phyloP scores from a whole-genome alignment of 2,329 filamentous ascomycete genomes.

The Colletotrichum musicola region DNA sequence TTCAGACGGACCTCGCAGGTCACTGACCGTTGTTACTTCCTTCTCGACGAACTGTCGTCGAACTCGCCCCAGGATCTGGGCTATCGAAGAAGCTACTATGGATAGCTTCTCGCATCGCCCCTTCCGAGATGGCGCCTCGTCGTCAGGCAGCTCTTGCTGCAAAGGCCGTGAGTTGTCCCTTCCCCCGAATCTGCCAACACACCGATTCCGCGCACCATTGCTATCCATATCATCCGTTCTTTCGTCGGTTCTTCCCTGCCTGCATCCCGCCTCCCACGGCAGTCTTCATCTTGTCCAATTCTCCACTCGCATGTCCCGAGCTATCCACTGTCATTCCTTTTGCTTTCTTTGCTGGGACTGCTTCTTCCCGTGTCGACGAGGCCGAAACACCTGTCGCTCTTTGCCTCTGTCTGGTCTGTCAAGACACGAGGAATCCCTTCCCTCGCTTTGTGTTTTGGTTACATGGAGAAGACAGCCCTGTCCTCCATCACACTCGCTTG shows the following conservation, averaged over 20 bases:
- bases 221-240: slow-evolving; percentile 19
- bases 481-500: slow-evolving; percentile 22
- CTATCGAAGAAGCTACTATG: slow-evolving; percentile 31
- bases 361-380: slow-evolving; percentile 6
- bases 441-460: slow-evolving; percentile 37
- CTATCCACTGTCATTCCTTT: slow-evolving; percentile 16
- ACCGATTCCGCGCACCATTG: neutral
- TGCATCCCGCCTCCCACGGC: slow-evolving; percentile 18
- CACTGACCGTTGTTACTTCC: neutral
- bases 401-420: slow-evolving; percentile 12
- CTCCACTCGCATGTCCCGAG: slow-evolving; percentile 16
- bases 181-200: neutral
- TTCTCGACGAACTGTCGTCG: neutral
- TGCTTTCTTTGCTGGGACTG: slow-evolving; percentile 31
- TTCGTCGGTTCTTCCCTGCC: slow-evolving; percentile 3
- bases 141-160: slow-evolving; percentile 37
- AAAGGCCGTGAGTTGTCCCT: slow-evolving; percentile 24
- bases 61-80: slow-evolving; percentile 1
- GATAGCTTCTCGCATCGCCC: slow-evolving; percentile 23
- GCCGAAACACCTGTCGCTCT: slow-evolving; percentile 24
- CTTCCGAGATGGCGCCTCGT: slow-evolving; percentile 33
- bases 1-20: neutral
- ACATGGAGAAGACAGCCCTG: slow-evolving; percentile 8
- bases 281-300: neutral
- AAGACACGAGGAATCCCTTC: slow-evolving; percentile 19